Conservation (phyloP, 1,284 basidiomycete species). For the Coniferiporia sulphurascens region DNA sequence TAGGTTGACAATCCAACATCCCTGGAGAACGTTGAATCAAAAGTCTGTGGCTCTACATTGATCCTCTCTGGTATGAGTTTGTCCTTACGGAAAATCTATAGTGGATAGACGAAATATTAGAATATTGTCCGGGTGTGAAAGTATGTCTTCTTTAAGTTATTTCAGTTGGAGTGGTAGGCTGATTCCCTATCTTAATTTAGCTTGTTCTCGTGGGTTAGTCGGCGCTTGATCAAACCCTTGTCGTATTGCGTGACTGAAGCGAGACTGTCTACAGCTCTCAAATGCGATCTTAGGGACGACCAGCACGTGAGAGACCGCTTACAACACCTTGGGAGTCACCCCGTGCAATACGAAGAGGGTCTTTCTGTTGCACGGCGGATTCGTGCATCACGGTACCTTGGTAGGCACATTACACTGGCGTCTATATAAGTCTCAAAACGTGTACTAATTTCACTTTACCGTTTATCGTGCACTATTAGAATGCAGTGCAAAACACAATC, state of each 20-base stretch:
- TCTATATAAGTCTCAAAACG: neutral
- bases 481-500: constrained; percentile 94
- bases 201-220: constrained; percentile 82
- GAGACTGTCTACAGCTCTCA: constrained; percentile 59
- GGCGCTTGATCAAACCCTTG: neutral
- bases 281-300: constrained; percentile 92
- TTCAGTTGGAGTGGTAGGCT: constrained; percentile 10
- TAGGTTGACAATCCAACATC: constrained; percentile 90
- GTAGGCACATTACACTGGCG: constrained; percentile 39
- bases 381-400: constrained; percentile 87
- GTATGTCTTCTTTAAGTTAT: constrained; percentile 37
- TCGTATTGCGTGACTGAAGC: neutral
- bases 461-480: constrained; percentile 43
- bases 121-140: constrained; percentile 93
- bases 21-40: constrained; percentile 89
- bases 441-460: too few relatives aligned
- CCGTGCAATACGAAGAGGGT: constrained; percentile 88
- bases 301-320: constrained; percentile 61
- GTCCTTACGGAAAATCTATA: constrained; percentile 27
- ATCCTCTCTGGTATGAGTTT: neutral
- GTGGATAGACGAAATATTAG: constrained; percentile 87
- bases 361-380: constrained; percentile 84
- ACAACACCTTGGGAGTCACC: constrained; percentile 57
- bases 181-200: constrained; percentile 32
- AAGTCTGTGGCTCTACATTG: constrained; percentile 44